Evolutionary conservation across 2,329 filamentous ascomycete genomes (phyloP).

Genomic region (Fusarium gaditjirri): DNA sequence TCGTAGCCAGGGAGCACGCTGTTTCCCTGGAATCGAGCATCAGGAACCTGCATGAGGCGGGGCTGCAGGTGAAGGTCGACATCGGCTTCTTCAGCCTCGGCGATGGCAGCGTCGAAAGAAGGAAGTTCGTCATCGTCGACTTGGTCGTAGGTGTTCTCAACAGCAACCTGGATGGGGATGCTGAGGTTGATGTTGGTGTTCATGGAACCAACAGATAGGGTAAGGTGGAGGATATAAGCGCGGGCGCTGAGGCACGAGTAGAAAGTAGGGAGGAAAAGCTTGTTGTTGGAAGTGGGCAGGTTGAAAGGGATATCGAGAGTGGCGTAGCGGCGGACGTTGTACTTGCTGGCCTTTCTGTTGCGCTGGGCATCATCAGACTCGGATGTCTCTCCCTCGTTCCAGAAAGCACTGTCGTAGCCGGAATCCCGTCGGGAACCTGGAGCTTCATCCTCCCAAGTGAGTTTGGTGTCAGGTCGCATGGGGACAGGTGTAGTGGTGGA

Average conservation of each 20-base stretch:
- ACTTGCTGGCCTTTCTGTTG: slow-evolving; percentile 44
- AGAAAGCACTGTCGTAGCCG: slow-evolving; percentile 60
- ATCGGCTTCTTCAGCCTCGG: slow-evolving; percentile 54
- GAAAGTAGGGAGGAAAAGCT: slow-evolving; percentile 66
- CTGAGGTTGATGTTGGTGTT: slow-evolving; percentile 57
- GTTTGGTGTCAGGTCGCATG: slow-evolving; percentile 48
- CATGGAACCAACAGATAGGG: slow-evolving; percentile 55
- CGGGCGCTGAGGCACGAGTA: slow-evolving; percentile 67
- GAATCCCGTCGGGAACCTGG: slow-evolving; percentile 59
- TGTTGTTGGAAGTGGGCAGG: slow-evolving; percentile 59
- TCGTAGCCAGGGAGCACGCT: slow-evolving; percentile 55
- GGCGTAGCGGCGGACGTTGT: slow-evolving; percentile 54
- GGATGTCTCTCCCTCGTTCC: slow-evolving; percentile 49
- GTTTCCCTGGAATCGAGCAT: slow-evolving; percentile 46
- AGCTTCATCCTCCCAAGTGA: slow-evolving; percentile 56
- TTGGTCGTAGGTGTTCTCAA: slow-evolving; percentile 52
- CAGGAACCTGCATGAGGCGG: slow-evolving; percentile 51
- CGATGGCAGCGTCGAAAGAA: slow-evolving; percentile 61
- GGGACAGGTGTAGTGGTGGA: slow-evolving; percentile 56
- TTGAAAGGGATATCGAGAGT: slow-evolving; percentile 60
- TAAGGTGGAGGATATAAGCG: slow-evolving; percentile 63
- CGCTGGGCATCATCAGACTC: slow-evolving; percentile 45
- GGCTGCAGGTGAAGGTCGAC: slow-evolving; percentile 57
- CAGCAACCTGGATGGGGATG: slow-evolving; percentile 63
- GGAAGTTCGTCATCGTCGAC: slow-evolving; percentile 53